Evolutionary conservation across 495 filamentous ascomycete species (phyloP).

Genomic region (Neurospora sp.): DNA sequence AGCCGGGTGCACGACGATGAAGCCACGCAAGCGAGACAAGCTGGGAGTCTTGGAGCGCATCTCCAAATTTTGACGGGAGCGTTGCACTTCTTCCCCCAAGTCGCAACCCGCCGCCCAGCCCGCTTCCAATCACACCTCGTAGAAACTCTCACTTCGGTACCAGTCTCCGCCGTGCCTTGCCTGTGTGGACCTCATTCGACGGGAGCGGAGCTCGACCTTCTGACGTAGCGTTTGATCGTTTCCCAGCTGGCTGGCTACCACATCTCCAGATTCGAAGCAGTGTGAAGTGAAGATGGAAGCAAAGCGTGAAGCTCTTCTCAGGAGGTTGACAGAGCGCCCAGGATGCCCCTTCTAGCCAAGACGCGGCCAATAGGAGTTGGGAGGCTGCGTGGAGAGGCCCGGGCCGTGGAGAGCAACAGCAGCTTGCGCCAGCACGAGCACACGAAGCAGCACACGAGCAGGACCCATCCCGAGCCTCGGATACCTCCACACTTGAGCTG

Average conservation of each 20-base stretch:
- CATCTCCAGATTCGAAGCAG: neutral
- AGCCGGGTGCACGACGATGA: neutral
- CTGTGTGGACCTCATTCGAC: neutral
- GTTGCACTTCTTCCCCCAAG: neutral
- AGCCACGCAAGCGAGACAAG: neutral
- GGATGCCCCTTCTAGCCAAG: neutral
- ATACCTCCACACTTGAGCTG: neutral
- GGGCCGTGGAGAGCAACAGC: neutral
- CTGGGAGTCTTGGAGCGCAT: neutral
- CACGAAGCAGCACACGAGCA: neutral
- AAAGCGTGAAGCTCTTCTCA: neutral
- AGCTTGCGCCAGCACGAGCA: neutral
- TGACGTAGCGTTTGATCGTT: conserved; percentile 6
- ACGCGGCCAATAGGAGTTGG: neutral
- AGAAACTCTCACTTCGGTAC: neutral
- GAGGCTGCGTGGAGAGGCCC: neutral
- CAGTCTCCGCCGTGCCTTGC: neutral
- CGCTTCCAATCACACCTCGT: neutral
- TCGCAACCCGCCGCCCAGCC: neutral
- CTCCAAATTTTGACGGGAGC: neutral
- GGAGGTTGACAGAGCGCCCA: neutral
- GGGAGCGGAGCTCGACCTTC: neutral
- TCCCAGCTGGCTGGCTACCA: neutral
- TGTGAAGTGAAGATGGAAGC: neutral
- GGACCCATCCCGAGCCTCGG: neutral